Evolutionary conservation across 129 eudicot genomes (phyloP).

Genomic region (Glebionis coronaria): DNA sequence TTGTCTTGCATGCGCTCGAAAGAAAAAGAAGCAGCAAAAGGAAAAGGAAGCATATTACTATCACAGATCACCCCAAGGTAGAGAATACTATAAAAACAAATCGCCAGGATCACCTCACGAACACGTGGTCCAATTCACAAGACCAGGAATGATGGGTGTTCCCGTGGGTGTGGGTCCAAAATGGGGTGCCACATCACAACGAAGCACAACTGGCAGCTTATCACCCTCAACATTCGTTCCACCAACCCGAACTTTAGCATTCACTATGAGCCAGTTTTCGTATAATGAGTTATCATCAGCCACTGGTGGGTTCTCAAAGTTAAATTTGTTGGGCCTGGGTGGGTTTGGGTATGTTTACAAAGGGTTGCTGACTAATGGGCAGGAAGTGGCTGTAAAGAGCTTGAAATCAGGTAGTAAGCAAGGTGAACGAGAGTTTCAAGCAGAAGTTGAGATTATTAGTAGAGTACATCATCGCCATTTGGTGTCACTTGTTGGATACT

Average conservation of each 20-base stretch:
- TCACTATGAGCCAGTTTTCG: slow-evolving; percentile 45
- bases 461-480: slow-evolving; percentile 75
- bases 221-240: slow-evolving; percentile 14
- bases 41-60: slow-evolving; percentile 18
- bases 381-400: slow-evolving; percentile 62
- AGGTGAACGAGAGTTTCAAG: slow-evolving; percentile 65
- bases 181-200: slow-evolving; percentile 24
- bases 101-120: slow-evolving; percentile 21
- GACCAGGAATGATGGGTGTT: slow-evolving; percentile 26
- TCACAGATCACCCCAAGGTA: slow-evolving; percentile 45
- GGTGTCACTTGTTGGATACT: slow-evolving; percentile 71
- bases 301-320: slow-evolving; percentile 45
- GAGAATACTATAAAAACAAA: slow-evolving; percentile 25
- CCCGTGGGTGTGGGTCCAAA: slow-evolving; percentile 36
- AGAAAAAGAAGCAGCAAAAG: slow-evolving; percentile 38
- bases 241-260: slow-evolving; percentile 30
- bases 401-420: slow-evolving; percentile 64
- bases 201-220: slow-evolving; percentile 18
- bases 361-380: slow-evolving; percentile 53
- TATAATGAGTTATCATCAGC: slow-evolving; percentile 52
- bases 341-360: slow-evolving; percentile 64
- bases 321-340: slow-evolving; percentile 58
- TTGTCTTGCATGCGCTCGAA: slow-evolving; percentile 24
- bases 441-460: slow-evolving; percentile 69
- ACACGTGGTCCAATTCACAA: slow-evolving; percentile 36